Evolutionary conservation across 2,329 filamentous ascomycete species (phyloP), one percentile per base, ranked within the genome.

Genomic region (Stemphylium vesicarium): DNA sequence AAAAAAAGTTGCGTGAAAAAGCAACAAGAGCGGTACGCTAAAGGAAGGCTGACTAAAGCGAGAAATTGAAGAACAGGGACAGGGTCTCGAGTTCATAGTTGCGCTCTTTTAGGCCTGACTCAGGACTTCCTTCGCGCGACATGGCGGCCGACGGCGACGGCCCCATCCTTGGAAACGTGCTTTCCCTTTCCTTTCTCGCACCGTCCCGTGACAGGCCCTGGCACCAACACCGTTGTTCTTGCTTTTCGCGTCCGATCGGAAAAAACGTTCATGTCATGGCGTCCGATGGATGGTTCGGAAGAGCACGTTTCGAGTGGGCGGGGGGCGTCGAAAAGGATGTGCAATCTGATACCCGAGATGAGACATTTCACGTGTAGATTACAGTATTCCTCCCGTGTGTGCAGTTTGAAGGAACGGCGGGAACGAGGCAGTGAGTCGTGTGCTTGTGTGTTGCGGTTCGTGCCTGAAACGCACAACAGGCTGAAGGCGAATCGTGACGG

Each of bases 181-280:
- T 22, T 31, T 41, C 39, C 39, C 39, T 20, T 43, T 43, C 40
- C 49, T 52, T 47, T 43, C 41, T 46, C 49, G 49, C 49, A 52
- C 42, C 49, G 41, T 47, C 41, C 49, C 49, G 42, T 52, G 35
- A 47, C 41, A 29, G 42, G 42, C 49, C 40, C 40, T 43, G 32
- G 40, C 16, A 20, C 16, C 20, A 32, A 33, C 29, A 29, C 12
- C 26, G 26, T 33, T 33, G 32, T 43, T 31, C 40, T 22, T 43
- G 18, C 20, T 20, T 43, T 32, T 43, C 15, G 40, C 26, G 26
- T 42, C 26, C 40, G 10, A 20, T n/a, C 26, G 40, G 15, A 43
- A 24, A 24, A 24, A 24, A 24, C 26, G n/a, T n/a, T 16, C 15
- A 33, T 43, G 40, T 43, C 29, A 33, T 31, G 29, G 12, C 26